These are phyloP conservation scores for Grosmannia serpens DNA, from an alignment of 2,329 filamentous ascomycete genomes.

Conservation along the genomic window DNA sequence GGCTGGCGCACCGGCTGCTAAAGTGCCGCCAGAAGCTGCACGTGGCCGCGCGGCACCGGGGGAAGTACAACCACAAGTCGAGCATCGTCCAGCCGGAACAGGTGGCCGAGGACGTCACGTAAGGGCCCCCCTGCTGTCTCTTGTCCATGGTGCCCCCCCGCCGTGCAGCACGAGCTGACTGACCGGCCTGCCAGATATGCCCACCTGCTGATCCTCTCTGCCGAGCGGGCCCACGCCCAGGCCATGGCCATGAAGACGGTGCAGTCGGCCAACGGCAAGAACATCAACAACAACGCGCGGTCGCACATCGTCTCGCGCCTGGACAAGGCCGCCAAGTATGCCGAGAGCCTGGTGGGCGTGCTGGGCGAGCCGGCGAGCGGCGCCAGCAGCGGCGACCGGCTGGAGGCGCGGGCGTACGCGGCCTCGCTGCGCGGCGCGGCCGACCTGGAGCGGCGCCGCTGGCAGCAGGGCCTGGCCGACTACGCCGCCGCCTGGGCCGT, in stretches of 20 bases:
- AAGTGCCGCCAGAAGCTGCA: constrained; percentile 77
- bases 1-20: constrained; percentile 70
- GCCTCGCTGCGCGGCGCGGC: constrained; percentile 65
- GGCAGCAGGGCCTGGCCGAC: constrained; percentile 64
- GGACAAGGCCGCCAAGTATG: constrained; percentile 60
- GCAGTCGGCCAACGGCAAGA: constrained; percentile 68
- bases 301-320: constrained; percentile 84
- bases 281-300: constrained; percentile 66
- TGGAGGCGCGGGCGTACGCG: constrained; percentile 80
- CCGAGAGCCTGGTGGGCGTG: constrained; percentile 53
- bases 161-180: no score
- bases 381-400: constrained; percentile 57
- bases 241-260: constrained; percentile 88
- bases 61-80: constrained; percentile 65
- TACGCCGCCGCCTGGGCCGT: constrained; percentile 72
- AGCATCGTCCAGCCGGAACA: constrained; percentile 61
- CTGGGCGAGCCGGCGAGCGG: constrained; percentile 54
- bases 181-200: constrained; percentile 46
- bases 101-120: constrained; percentile 66
- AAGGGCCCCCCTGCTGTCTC: constrained; percentile 21
- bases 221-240: constrained; percentile 89
- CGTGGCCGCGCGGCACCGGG: constrained; percentile 70
- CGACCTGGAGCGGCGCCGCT: constrained; percentile 78
- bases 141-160: background rate
- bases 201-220: constrained; percentile 68